Evolutionary conservation across 139 green algal genomes (phyloP).

Genomic region (Pleodorina starrii): DNA sequence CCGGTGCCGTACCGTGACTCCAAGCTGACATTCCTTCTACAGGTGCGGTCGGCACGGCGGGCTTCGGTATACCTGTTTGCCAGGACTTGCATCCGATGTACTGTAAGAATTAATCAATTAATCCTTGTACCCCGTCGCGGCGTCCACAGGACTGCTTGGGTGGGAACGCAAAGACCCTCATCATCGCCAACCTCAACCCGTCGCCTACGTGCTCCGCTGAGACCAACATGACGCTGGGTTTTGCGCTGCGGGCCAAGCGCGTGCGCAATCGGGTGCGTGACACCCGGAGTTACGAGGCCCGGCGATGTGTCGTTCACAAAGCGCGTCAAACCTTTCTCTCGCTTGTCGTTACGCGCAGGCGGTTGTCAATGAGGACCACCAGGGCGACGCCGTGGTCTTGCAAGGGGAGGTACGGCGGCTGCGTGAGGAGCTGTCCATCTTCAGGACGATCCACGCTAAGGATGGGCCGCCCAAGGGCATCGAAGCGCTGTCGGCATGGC

Average conservation of each 20-base stretch:
- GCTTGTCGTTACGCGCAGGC: background rate
- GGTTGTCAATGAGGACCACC: conserved; percentile 22
- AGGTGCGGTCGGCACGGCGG: conserved; percentile 76
- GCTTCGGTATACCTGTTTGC: too few species aligned
- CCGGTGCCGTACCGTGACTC: conserved; percentile 96
- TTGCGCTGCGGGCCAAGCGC: conserved; percentile 89
- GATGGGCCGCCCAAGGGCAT: conserved; percentile 2
- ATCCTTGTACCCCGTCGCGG: background rate
- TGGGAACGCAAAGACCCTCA: conserved; percentile 95
- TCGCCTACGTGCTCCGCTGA: conserved; percentile 70
- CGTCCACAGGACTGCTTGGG: conserved; percentile 88
- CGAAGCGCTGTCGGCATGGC: conserved; percentile 19
- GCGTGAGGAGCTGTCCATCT: conserved; percentile 27
- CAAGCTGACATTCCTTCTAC: conserved; percentile 97
- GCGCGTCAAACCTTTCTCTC: too few species aligned
- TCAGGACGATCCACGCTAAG: conserved; percentile 13
- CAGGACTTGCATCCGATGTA: too few species aligned
- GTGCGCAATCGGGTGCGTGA: conserved; percentile 86
- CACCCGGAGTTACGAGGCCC: too few species aligned
- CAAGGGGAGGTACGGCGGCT: conserved; percentile 8
- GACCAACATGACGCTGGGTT: conserved; percentile 91
- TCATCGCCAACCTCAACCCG: conserved; percentile 93
- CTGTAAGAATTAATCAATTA: too few species aligned
- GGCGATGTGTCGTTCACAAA: too few species aligned
- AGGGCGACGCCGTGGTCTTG: background rate